Percentiles rank a stretch among this genome's conserved stretches.
Conservation (phyloP, 805 yeast genomes). For the Clavispora santaluciae region DNA sequence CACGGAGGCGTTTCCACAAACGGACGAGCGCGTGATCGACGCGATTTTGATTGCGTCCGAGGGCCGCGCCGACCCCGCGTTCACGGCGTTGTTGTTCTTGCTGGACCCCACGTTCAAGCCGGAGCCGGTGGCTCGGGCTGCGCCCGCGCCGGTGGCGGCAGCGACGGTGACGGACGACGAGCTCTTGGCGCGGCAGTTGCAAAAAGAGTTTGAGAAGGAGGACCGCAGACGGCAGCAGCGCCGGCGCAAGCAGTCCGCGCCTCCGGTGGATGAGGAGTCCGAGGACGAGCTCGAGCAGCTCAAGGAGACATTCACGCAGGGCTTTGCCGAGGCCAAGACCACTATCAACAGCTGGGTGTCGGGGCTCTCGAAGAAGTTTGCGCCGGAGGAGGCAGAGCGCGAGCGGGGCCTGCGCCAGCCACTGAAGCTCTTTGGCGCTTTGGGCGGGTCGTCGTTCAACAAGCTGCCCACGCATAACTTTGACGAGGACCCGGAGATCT, state of each 20-base stretch:
- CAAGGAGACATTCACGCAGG: slow-evolving; percentile 63
- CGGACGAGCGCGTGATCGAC: slow-evolving; percentile 65
- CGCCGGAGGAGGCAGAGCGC: slow-evolving; percentile 12
- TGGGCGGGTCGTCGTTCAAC: slow-evolving; percentile 41
- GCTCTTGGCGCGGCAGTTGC: slow-evolving; percentile 72
- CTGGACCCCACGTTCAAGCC: slow-evolving; percentile 67
- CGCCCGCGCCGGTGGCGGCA: slow-evolving; percentile 1
- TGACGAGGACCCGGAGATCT: slow-evolving; percentile 55
- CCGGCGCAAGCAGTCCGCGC: slow-evolving; percentile 16
- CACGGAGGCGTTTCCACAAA: slow-evolving; percentile 79
- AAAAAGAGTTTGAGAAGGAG: slow-evolving; percentile 53
- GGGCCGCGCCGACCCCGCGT: slow-evolving; percentile 79
- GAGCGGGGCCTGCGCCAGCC: slow-evolving; percentile 9
- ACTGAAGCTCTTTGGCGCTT: slow-evolving; percentile 41
- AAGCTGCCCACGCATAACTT: slow-evolving; percentile 21
- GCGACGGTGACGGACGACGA: slow-evolving; percentile 57
- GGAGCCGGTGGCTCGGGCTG: slow-evolving; percentile 22
- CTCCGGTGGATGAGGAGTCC: slow-evolving; percentile 28
- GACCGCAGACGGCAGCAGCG: slow-evolving; percentile 26
- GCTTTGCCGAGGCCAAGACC: slow-evolving; percentile 74
- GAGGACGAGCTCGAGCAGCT: slow-evolving; percentile 62
- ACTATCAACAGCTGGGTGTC: slow-evolving; percentile 77
- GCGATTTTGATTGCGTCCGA: slow-evolving; percentile 83
- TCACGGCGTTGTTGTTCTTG: slow-evolving; percentile 76
- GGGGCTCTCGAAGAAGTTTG: slow-evolving; percentile 53